Evolutionary conservation across 108 stramenopile species (phyloP), one percentile per base, ranked within the genome.

Genomic region (Asterionellopsis glacialis): DNA sequence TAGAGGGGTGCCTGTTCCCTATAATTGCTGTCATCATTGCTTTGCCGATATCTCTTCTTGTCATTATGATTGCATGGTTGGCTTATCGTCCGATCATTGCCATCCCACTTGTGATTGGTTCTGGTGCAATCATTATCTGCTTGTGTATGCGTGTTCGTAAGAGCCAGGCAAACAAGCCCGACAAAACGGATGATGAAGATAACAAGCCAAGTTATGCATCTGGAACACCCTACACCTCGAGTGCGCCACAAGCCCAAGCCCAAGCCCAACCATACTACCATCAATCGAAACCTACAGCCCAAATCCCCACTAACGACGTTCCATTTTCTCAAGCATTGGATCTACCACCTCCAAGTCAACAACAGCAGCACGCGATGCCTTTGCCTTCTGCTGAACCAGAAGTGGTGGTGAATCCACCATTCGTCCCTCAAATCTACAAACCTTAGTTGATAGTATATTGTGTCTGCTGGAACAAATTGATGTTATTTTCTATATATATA

Each of bases 61-160:
- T 63, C 40, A 71, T 71, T 59, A 38, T 38, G 10, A 43, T 71
- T 59, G 64, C 64, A 21, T 71, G 70, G 70, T 43, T 65, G 19
- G 45, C 38, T 7, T 40, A 55, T 16, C 64, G 58, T 22, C 70
- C 70, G 9, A 23, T 38, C 23, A 49, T 71, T 68, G 67, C 57
- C 10, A 22, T 41, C 6, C 27, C 18, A 1, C 18, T 25, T 15
- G 27, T 62, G 45, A 26, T 51, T 49, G 47, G 16, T 16, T 48
- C 47, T 16, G 19, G 16, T 16, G 47, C 47, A 1, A 21, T 21
- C 47, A 9, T 9, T 21, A 21, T 48, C 5, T 48, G 16, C 9
- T 48, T 48, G 21, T 48, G 47, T 21, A 48, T 48, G 19, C 16
- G 47, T 19, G 47, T 9, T 19, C 47, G 47, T 21, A 48, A 48